Evolutionary conservation across 176 grass and related monocot genomes (phyloP).

Genomic region (Paspalum notatum): DNA sequence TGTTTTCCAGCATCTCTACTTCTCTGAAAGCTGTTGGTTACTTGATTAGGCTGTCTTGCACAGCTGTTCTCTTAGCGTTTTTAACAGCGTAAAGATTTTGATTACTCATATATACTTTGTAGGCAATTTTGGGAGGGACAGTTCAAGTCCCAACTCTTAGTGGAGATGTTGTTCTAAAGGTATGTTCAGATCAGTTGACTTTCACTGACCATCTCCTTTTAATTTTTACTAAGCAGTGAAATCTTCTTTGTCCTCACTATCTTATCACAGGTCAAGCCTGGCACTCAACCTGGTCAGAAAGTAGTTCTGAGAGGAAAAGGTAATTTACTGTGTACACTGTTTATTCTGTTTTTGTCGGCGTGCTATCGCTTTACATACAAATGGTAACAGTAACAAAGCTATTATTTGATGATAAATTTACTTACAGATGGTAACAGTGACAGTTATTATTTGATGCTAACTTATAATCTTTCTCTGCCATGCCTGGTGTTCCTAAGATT

Average conservation of each 20-base stretch:
- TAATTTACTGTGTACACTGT: conserved; percentile 29
- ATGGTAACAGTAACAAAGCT: not conserved
- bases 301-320: conserved; percentile 98
- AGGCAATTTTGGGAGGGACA: conserved; percentile 96
- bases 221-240: not conserved
- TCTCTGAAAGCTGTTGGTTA: not conserved
- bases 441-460: not conserved
- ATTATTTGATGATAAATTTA: too few relatives aligned
- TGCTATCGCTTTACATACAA: not conserved
- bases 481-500: not conserved
- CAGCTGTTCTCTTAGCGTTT: not conserved
- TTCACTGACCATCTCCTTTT: not conserved
- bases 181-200: conserved; percentile 31
- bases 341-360: not conserved
- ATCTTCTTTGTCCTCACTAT: not conserved
- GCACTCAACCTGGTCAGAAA: conserved; percentile 96
- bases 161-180: conserved; percentile 97
- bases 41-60: not conserved
- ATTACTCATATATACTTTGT: conserved; percentile 11
- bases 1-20: not conserved
- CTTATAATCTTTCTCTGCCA: not conserved
- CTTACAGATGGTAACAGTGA: too few relatives aligned
- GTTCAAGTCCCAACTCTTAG: conserved; percentile 93
- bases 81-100: not conserved
- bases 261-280: conserved; percentile 74